phyloP scores from a whole-genome alignment of 345 rosid genomes.

The Linum tenue region DNA sequence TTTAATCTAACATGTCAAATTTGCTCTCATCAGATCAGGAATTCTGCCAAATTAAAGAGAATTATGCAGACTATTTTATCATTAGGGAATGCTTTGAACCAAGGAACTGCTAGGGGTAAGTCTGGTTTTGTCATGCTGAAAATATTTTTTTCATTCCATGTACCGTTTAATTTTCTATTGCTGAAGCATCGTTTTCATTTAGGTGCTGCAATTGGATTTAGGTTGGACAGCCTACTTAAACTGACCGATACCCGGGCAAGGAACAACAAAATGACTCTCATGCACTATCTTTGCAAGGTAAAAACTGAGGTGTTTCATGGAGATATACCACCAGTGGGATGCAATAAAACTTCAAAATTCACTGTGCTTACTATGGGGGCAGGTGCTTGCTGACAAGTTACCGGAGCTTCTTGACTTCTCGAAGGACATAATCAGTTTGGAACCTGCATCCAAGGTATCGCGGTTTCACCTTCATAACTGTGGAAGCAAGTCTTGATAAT shows the following conservation, averaged over 20 bases:
- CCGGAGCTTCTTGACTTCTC: conserved; percentile 82
- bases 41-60: conserved; percentile 64
- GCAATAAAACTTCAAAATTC: background rate
- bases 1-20: conserved; percentile 5
- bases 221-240: conserved; percentile 87
- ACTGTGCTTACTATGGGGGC: conserved; percentile 21
- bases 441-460: conserved; percentile 67
- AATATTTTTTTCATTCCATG: background rate
- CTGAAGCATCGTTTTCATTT: conserved; percentile 14
- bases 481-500: background rate
- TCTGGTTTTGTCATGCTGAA: conserved; percentile 1
- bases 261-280: conserved; percentile 85
- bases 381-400: conserved; percentile 84
- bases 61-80: conserved; percentile 93
- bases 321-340: background rate
- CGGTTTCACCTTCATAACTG: background rate
- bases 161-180: background rate
- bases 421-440: conserved; percentile 52
- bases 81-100: conserved; percentile 90
- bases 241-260: conserved; percentile 84
- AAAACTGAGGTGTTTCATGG: conserved; percentile 26
- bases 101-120: conserved; percentile 97
- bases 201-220: conserved; percentile 90
- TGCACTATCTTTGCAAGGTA: conserved; percentile 99
- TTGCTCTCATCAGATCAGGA: conserved; percentile 42